Evolutionary conservation across 495 filamentous ascomycete genomes (phyloP).

Genomic region (Tuber borchii): DNA sequence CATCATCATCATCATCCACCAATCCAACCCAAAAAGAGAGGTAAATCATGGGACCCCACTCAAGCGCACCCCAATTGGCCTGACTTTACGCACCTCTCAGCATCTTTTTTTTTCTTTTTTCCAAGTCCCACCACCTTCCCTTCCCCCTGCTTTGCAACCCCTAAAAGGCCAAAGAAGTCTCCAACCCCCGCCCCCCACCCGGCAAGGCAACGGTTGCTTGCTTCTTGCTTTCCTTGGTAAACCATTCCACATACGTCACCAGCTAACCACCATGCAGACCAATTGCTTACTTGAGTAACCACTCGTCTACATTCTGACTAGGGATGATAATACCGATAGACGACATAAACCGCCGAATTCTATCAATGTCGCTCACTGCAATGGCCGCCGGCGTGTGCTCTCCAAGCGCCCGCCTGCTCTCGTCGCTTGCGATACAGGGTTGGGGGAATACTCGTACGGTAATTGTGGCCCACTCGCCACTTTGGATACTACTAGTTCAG

Average conservation of each 20-base stretch:
- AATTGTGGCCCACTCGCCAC: background rate
- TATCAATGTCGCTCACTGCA: background rate
- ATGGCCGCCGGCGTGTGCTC: background rate
- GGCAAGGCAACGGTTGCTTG: slow-evolving; percentile 23
- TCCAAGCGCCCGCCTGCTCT: background rate
- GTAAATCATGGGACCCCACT: slow-evolving; percentile 34
- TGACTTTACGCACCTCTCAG: background rate
- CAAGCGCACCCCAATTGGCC: background rate
- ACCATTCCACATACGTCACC: slow-evolving; percentile 27
- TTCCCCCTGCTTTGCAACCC: slow-evolving; percentile 13
- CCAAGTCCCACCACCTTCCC: background rate
- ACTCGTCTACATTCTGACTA: background rate
- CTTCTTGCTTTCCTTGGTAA: background rate
- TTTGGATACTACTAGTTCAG: background rate
- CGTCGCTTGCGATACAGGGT: background rate
- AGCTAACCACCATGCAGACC: slow-evolving; percentile 16
- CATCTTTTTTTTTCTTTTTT: background rate
- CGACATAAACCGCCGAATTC: background rate
- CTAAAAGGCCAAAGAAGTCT: slow-evolving; percentile 8
- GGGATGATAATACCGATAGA: background rate
- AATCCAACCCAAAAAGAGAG: slow-evolving; percentile 26
- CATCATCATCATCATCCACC: background rate
- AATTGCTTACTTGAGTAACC: slow-evolving; percentile 13
- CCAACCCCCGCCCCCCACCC: slow-evolving; percentile 9
- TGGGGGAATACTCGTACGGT: background rate